Percentiles rank a stretch among this genome's conserved stretches.
phyloP scores from a whole-genome alignment of 345 rosid genomes.

The Arabis alpina region DNA sequence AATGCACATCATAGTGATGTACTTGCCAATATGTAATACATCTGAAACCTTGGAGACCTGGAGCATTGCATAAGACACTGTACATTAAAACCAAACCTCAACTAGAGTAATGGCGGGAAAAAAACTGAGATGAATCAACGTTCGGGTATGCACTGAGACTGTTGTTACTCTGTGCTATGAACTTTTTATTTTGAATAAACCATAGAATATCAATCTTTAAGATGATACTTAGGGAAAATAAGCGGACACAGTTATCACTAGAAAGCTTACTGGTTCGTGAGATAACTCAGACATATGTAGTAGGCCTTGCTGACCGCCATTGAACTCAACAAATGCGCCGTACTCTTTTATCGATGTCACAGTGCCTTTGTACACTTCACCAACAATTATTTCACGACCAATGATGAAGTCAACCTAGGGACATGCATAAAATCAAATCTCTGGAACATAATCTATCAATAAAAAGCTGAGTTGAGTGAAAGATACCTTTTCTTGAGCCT shows the following conservation, averaged over 20 bases:
- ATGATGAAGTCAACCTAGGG: slow-evolving; percentile 74
- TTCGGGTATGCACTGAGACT: too few species aligned
- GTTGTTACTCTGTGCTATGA: too few species aligned
- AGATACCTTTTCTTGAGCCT: slow-evolving; percentile 79
- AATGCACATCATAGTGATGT: slow-evolving; percentile 79
- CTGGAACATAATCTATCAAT: not conserved
- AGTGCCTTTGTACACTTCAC: slow-evolving; percentile 83
- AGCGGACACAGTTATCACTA: slow-evolving; percentile 1
- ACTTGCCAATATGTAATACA: slow-evolving; percentile 74
- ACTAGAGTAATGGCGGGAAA: slow-evolving; percentile 8
- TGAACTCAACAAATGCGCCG: slow-evolving; percentile 96
- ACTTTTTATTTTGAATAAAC: slow-evolving; percentile 7
- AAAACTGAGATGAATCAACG: not conserved
- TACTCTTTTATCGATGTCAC: slow-evolving; percentile 92
- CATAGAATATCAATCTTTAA: not conserved
- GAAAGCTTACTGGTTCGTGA: slow-evolving; percentile 74
- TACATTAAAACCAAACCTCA: slow-evolving; percentile 9
- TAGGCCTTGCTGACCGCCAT: slow-evolving; percentile 94
- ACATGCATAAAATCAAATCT: slow-evolving; percentile 33
- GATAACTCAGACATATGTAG: slow-evolving; percentile 94
- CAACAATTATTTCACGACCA: slow-evolving; percentile 89
- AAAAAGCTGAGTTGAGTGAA: slow-evolving; percentile 10
- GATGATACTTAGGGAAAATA: not conserved
- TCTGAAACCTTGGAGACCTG: slow-evolving; percentile 90
- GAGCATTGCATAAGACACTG: slow-evolving; percentile 26